Evolutionary conservation across 2,329 filamentous ascomycete species (phyloP).

Genomic region (Stagonosporopsis chrysanthemi): DNA sequence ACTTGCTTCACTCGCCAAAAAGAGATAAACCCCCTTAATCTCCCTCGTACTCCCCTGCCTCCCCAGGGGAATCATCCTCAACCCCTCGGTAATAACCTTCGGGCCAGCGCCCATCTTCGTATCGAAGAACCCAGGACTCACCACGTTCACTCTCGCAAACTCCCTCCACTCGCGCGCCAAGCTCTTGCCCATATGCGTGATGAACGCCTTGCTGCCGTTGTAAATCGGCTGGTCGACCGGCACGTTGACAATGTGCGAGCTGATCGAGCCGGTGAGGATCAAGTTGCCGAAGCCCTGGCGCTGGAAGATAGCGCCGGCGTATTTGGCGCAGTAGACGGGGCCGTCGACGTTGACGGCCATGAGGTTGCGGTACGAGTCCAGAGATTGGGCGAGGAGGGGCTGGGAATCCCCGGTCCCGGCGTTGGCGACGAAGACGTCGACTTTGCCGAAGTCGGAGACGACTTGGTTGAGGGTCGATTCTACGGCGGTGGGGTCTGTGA

Average conservation of each 20-base stretch:
- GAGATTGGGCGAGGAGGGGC: slow-evolving; percentile 62
- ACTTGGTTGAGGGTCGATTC: slow-evolving; percentile 67
- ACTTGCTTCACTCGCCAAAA: slow-evolving; percentile 76
- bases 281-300: slow-evolving; percentile 61
- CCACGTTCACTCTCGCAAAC: slow-evolving; percentile 70
- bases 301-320: slow-evolving; percentile 53
- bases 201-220: slow-evolving; percentile 65
- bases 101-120: slow-evolving; percentile 69
- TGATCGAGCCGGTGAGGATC: slow-evolving; percentile 71
- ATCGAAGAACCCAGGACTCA: slow-evolving; percentile 71
- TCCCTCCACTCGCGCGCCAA: slow-evolving; percentile 72
- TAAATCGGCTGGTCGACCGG: slow-evolving; percentile 66
- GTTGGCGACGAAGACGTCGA: slow-evolving; percentile 72
- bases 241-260: slow-evolving; percentile 75
- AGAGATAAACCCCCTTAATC: slow-evolving; percentile 82
- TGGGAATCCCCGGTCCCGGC: slow-evolving; percentile 68
- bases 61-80: slow-evolving; percentile 78
- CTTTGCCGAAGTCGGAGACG: slow-evolving; percentile 71
- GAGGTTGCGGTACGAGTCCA: slow-evolving; percentile 70
- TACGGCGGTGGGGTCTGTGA: slow-evolving; percentile 60
- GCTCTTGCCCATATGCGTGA: slow-evolving; percentile 66
- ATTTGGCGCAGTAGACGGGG: slow-evolving; percentile 54
- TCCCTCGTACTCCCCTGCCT: slow-evolving; percentile 75
- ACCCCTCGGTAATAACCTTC: slow-evolving; percentile 68
- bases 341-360: slow-evolving; percentile 75